Base-by-base conservation (phyloP, 1,284 basidiomycete genomes). In the Marasmius tenuissimus region DNA sequence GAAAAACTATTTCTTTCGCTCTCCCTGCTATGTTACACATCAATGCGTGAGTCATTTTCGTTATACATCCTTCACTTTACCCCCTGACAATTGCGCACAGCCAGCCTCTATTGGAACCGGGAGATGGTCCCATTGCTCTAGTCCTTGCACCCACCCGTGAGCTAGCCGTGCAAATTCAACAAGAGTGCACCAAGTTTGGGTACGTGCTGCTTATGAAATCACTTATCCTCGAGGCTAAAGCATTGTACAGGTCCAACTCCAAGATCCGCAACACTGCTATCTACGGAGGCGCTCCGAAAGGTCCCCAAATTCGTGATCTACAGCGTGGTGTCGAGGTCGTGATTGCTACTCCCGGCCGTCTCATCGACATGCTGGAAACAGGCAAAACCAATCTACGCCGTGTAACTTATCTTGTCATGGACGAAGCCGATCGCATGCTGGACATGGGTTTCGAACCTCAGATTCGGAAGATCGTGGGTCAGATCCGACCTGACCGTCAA, bases 391-490 rank as follows among this genome's bases (percentile, higher is more conserved):
- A 98, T 78, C 85, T 99, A 61, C 92, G 91, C 65, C 91, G 97
- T 56, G 86, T 99, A 61, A 99, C 97, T 48, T 99, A 99, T 79
- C 85, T 99, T 57, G 97, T 99, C 73, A 95, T 99, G 91, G 97
- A 99, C 77, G 97, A 99, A 78, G 97, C 97, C 61, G 97, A 98
- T 81, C 93, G 95, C 70, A 97, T 97, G 94, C 85, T 97, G 67
- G 94, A 97, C 81, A 97, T 97, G 95, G 96, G 97, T 86, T 99
- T 99, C 81, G 97, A 99, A 81, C 97, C 97, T 62, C 97, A 99
- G 76, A 99, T 99, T 73, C 87, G 96, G 75, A 99, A 99, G 82
- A 98, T 98, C 70, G 91, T 99, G 68, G 84, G 90, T 69, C 97
- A 99, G 80, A 97, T 98, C 72, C 89, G 96, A 50, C 96, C 96